phyloP scores from a whole-genome alignment of 108 stramenopile genomes.

The Cyclotella cryptica region DNA sequence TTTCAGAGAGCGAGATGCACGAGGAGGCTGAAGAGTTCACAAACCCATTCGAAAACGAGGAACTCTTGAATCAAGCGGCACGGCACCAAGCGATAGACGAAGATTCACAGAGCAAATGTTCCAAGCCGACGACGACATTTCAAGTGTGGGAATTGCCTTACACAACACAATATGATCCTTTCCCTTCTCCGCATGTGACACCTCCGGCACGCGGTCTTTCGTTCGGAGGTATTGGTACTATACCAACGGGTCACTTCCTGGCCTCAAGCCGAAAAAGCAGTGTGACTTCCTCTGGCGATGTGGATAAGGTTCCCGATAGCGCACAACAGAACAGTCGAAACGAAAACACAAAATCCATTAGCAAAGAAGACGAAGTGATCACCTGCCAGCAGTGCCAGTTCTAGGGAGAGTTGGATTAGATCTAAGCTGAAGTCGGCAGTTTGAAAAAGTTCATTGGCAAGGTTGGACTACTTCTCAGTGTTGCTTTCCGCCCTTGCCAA shows the following conservation, averaged over 20 bases:
- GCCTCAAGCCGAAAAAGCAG: conserved; percentile 9
- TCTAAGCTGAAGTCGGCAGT: neutral
- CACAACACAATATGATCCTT: neutral
- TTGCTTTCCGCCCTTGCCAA: too few species aligned
- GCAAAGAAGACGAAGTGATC: neutral
- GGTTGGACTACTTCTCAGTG: too few species aligned
- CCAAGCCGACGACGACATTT: neutral
- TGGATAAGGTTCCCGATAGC: neutral
- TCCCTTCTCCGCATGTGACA: conserved; percentile 13
- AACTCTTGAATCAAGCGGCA: neutral
- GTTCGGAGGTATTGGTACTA: conserved; percentile 25
- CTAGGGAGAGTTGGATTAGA: neutral
- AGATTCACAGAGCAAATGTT: neutral
- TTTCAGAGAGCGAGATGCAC: conserved; percentile 34
- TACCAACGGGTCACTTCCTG: conserved; percentile 19
- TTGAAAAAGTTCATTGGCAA: too few species aligned
- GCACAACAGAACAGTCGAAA: neutral
- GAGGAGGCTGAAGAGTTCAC: conserved; percentile 31
- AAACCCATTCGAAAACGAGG: conserved; percentile 45
- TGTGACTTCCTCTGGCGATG: neutral
- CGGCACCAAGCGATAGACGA: neutral
- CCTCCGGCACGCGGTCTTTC: conserved; percentile 25
- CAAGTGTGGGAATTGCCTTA: neutral
- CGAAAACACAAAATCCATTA: neutral
- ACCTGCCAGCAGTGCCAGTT: conserved; percentile 3